phyloP scores from a whole-genome alignment of 371 early-diverging fungal genomes.

The Haplosporangium sp. region DNA sequence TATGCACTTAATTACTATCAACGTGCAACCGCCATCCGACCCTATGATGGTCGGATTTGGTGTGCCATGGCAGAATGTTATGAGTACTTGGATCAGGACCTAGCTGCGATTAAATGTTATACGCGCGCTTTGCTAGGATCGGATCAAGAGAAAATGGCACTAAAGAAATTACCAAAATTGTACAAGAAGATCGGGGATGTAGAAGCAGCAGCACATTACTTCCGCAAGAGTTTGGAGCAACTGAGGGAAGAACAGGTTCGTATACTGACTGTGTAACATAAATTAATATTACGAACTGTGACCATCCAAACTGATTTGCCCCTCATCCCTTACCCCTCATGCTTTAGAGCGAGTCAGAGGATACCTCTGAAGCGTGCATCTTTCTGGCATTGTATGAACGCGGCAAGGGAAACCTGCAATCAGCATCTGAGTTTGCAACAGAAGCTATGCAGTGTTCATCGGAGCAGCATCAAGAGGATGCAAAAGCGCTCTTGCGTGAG shows the following conservation, averaged over 20 bases:
- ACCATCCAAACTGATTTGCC: background rate
- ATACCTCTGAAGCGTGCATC: constrained; percentile 68
- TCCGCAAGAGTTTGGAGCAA: constrained; percentile 63
- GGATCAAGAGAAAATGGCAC: constrained; percentile 61
- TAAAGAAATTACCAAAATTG: constrained; percentile 67
- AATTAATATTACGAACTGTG: background rate
- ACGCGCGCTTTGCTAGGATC: constrained; percentile 73
- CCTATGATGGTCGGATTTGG: constrained; percentile 88
- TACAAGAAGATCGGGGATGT: constrained; percentile 66
- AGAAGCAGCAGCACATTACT: constrained; percentile 70
- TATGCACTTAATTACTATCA: constrained; percentile 90
- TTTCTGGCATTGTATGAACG: constrained; percentile 71
- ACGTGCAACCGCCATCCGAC: constrained; percentile 80
- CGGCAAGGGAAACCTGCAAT: constrained; percentile 57
- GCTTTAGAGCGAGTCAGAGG: constrained; percentile 60
- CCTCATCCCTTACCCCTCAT: background rate
- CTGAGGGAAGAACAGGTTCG: constrained; percentile 59
- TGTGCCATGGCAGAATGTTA: constrained; percentile 79
- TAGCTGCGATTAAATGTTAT: constrained; percentile 76
- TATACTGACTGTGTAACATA: constrained; percentile 1
- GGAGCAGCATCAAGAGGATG: constrained; percentile 63
- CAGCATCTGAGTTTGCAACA: constrained; percentile 61
- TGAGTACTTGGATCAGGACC: constrained; percentile 61
- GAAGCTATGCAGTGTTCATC: constrained; percentile 58
- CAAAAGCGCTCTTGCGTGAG: constrained; percentile 59